A percentile compares a stretch with the other conserved stretches of the same genome.
These are phyloP conservation scores for Thraustochytrium sp. DNA, from an alignment of 352 stramenopile species.

Conservation along the genomic window DNA sequence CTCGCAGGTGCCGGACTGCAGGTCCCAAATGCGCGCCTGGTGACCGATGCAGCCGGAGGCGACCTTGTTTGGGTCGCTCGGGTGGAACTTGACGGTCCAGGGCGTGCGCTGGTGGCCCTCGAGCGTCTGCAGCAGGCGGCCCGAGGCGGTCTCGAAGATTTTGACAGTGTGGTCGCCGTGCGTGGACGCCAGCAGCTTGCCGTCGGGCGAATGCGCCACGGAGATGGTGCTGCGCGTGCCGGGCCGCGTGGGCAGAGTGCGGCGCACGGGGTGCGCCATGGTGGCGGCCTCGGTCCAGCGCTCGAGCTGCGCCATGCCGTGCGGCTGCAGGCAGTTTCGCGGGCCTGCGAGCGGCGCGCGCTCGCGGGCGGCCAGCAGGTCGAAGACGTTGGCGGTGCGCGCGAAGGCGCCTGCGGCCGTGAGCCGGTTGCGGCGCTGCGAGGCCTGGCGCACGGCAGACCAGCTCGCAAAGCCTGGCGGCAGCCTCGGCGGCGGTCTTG, in stretches of 20 bases:
- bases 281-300: conserved; percentile 2
- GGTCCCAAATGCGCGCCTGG: conserved; percentile 78
- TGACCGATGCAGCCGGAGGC: conserved; percentile 93
- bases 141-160: conserved; percentile 85
- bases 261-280: not conserved
- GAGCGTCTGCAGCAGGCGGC: conserved; percentile 65
- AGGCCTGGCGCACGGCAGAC: not conserved
- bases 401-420: not conserved
- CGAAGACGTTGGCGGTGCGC: not conserved
- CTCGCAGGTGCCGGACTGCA: not conserved
- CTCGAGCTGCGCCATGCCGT: not conserved
- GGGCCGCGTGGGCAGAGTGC: not conserved
- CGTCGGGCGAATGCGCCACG: conserved; percentile 1
- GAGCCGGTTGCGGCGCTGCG: not conserved
- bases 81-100: conserved; percentile 98
- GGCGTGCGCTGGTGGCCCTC: conserved; percentile 72
- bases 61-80: conserved; percentile 81
- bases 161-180: conserved; percentile 98
- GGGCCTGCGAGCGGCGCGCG: not conserved
- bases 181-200: conserved; percentile 83
- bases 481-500: not conserved
- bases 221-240: conserved; percentile 26
- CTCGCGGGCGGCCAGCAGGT: not conserved
- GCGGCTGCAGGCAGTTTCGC: not conserved
- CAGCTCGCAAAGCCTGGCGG: not conserved